phyloP scores from a whole-genome alignment of 2,329 filamentous ascomycete species.

The Balansia obtecta region DNA sequence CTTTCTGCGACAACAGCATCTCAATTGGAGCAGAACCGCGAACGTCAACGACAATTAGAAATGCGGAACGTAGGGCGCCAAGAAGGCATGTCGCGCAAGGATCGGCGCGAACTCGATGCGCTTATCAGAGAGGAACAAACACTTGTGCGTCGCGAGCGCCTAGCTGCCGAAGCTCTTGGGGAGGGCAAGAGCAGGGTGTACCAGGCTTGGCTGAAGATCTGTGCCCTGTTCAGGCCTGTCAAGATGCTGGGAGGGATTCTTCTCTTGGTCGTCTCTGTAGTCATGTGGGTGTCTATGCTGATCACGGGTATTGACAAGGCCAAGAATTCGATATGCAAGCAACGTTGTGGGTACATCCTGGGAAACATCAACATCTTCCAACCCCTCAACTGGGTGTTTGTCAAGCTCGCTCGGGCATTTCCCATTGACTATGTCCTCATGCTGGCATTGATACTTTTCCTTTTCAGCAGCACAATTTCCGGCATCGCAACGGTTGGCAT shows the following conservation, averaged over 20 bases:
- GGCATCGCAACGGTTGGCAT: constrained; percentile 83
- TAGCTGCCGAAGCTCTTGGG: constrained; percentile 72
- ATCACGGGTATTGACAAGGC: constrained; percentile 94
- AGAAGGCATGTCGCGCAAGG: constrained; percentile 68
- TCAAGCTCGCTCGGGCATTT: constrained; percentile 70
- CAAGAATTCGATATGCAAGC: constrained; percentile 86
- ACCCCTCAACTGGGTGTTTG: constrained; percentile 74
- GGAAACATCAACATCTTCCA: constrained; percentile 85
- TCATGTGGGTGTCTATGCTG: constrained; percentile 85
- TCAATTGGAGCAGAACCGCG: constrained; percentile 75
- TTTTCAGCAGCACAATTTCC: constrained; percentile 80
- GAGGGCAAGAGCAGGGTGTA: constrained; percentile 66
- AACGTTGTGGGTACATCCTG: constrained; percentile 83
- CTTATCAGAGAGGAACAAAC: constrained; percentile 86
- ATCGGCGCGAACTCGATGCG: constrained; percentile 77
- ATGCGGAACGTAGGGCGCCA: constrained; percentile 67
- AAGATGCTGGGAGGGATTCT: constrained; percentile 78
- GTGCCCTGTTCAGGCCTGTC: constrained; percentile 73
- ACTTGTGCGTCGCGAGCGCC: constrained; percentile 73
- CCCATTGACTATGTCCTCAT: constrained; percentile 89
- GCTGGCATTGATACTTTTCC: constrained; percentile 68
- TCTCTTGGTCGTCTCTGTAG: constrained; percentile 57
- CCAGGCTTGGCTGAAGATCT: constrained; percentile 64
- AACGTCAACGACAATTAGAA: constrained; percentile 85
- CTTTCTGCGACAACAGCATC: constrained; percentile 65